Percentiles rank a stretch among this genome's conserved stretches.
These are phyloP conservation scores for Pisolithus tinctorius DNA, from an alignment of 768 basidiomycete genomes.

Conservation along the genomic window DNA sequence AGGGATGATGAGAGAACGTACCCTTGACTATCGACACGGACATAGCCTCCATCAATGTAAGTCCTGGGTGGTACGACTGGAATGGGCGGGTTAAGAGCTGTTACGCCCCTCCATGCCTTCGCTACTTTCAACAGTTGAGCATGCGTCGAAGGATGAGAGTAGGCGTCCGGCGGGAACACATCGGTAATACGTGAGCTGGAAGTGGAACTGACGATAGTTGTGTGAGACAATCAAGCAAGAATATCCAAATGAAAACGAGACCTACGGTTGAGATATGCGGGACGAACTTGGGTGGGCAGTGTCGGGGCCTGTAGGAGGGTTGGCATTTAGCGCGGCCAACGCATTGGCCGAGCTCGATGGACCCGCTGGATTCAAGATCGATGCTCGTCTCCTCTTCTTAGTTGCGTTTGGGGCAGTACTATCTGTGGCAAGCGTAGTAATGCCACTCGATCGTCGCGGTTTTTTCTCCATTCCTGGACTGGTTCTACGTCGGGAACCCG, in stretches of 20 bases:
- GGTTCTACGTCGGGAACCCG: slow-evolving; percentile 26
- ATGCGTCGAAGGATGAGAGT: slow-evolving; percentile 32
- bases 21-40: slow-evolving; percentile 22
- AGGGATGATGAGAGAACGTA: slow-evolving; percentile 8
- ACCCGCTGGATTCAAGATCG: slow-evolving; percentile 24
- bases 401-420: slow-evolving; percentile 20
- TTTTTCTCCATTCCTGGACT: slow-evolving; percentile 37
- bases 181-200: slow-evolving; percentile 30
- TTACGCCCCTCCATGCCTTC: slow-evolving; percentile 59
- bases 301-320: slow-evolving; percentile 12
- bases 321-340: slow-evolving; percentile 7
- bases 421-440: slow-evolving; percentile 29
- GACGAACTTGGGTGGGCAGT: slow-evolving; percentile 2
- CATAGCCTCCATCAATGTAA: slow-evolving; percentile 15
- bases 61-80: slow-evolving; percentile 18
- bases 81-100: slow-evolving; percentile 39
- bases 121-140: slow-evolving; percentile 52
- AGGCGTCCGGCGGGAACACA: slow-evolving; percentile 28
- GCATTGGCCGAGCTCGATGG: slow-evolving; percentile 5
- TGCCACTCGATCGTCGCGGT: slow-evolving; percentile 28
- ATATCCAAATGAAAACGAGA: slow-evolving; percentile 2
- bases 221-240: neutral
- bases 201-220: slow-evolving; percentile 8
- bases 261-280: slow-evolving; percentile 8
- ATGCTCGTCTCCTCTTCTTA: slow-evolving; percentile 34